Evolutionary conservation across 768 basidiomycete species (phyloP).

Genomic region (Mycena haematopus): DNA sequence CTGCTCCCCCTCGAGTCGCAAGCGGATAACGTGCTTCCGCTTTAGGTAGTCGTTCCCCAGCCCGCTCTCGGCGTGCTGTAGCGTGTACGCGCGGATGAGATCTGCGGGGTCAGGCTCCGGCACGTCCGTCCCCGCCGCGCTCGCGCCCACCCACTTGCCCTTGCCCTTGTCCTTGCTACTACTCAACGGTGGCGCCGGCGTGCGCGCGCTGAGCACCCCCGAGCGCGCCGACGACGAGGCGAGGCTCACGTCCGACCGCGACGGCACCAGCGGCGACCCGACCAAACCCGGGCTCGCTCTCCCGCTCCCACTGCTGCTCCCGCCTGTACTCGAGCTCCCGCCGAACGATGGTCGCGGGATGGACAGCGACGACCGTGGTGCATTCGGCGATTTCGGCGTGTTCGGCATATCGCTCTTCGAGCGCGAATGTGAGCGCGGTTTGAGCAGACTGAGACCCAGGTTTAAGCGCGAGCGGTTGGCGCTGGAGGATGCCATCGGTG

Average conservation of each 20-base stretch:
- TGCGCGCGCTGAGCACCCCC: slow-evolving; percentile 16
- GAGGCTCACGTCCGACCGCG: slow-evolving; percentile 25
- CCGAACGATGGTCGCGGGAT: slow-evolving; percentile 36
- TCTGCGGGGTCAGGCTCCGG: slow-evolving; percentile 55
- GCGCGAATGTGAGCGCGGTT: slow-evolving; percentile 48
- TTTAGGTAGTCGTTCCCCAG: slow-evolving; percentile 95
- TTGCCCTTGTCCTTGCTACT: slow-evolving; percentile 18
- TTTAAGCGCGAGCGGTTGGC: slow-evolving; percentile 48
- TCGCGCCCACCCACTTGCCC: slow-evolving; percentile 18
- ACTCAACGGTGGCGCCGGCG: slow-evolving; percentile 30
- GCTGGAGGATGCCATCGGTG: background rate
- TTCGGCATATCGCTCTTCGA: slow-evolving; percentile 47
- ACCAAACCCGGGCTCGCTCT: slow-evolving; percentile 6
- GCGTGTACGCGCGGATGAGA: slow-evolving; percentile 74
- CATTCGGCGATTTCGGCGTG: slow-evolving; percentile 29
- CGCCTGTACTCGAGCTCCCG: slow-evolving; percentile 22
- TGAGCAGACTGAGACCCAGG: slow-evolving; percentile 51
- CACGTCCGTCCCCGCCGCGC: slow-evolving; percentile 33
- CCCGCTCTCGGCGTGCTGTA: slow-evolving; percentile 93
- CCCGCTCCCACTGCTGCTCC: slow-evolving; percentile 31
- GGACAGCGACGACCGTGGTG: slow-evolving; percentile 42
- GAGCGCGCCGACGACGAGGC: slow-evolving; percentile 19
- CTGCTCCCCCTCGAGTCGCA: slow-evolving; percentile 94
- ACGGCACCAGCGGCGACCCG: slow-evolving; percentile 11
- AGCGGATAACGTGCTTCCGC: slow-evolving; percentile 90